These are phyloP conservation scores for Fusarium denticulatum DNA, from an alignment of 2,329 filamentous ascomycete genomes.

Conservation along the genomic window DNA sequence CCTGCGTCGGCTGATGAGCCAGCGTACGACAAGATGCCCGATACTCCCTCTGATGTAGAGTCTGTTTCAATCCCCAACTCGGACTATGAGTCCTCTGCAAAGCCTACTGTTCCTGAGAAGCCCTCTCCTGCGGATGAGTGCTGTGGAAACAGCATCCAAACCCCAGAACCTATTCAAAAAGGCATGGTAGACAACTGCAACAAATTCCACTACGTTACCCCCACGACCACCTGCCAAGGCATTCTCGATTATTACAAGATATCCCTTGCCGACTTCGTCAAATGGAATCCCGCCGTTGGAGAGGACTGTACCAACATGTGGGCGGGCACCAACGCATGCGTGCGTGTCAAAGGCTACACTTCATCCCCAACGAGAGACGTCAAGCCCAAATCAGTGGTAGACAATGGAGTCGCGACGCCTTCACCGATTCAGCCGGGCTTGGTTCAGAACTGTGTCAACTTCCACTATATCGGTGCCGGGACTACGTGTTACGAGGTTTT, in stretches of 20 bases:
- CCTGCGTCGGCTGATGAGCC: neutral
- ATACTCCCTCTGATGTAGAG: fast-evolving
- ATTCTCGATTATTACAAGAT: constrained; percentile 1
- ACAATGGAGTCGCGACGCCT: neutral
- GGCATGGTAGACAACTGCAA: constrained; percentile 7
- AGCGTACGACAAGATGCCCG: neutral
- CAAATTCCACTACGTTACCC: neutral
- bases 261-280: neutral
- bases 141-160: neutral
- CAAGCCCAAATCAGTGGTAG: neutral
- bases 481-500: neutral
- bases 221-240: neutral
- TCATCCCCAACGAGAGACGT: neutral
- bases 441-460: constrained; percentile 10
- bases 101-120: neutral
- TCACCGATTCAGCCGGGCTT: neutral
- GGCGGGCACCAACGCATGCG: neutral
- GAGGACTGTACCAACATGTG: neutral
- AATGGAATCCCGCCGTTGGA: constrained; percentile 2
- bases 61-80: neutral
- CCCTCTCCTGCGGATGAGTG: neutral
- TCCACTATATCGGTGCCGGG: neutral
- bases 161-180: neutral
- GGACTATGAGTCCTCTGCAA: neutral
- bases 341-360: neutral